These are phyloP conservation scores for Pichia sporocuriosa DNA, from an alignment of 805 yeast genomes.

Conservation along the genomic window DNA sequence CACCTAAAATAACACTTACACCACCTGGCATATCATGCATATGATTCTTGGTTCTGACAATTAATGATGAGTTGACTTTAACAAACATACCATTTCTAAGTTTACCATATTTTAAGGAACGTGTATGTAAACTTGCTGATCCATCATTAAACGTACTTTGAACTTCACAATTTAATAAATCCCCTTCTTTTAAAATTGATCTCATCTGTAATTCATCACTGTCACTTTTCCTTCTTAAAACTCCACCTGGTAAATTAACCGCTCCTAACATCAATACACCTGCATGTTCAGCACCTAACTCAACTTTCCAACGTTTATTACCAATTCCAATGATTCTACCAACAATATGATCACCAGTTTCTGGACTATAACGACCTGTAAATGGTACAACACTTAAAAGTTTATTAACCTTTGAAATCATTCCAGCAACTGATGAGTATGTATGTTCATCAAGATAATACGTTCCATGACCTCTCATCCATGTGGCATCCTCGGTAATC, in stretches of 20 bases:
- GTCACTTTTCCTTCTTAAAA: conserved; percentile 86
- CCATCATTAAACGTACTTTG: conserved; percentile 88
- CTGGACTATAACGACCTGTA: conserved; percentile 84
- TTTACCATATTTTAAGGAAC: conserved; percentile 93
- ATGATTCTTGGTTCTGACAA: conserved; percentile 83
- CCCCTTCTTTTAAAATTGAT: conserved; percentile 89
- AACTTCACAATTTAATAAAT: conserved; percentile 90
- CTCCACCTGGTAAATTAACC: conserved; percentile 96
- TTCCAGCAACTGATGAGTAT: conserved; percentile 89
- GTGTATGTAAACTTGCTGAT: conserved; percentile 86
- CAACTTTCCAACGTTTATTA: conserved; percentile 92
- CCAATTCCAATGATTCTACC: conserved; percentile 95
- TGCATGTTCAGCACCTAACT: conserved; percentile 90
- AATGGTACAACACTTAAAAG: conserved; percentile 80
- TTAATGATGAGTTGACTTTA: conserved; percentile 73
- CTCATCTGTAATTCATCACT: conserved; percentile 97
- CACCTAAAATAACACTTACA: conserved; percentile 84
- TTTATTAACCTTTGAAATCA: conserved; percentile 77
- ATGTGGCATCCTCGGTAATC: conserved; percentile 89
- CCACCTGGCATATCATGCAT: conserved; percentile 90
- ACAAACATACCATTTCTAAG: conserved; percentile 83
- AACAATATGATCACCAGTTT: conserved; percentile 92
- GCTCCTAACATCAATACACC: conserved; percentile 92
- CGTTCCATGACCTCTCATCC: conserved; percentile 99
- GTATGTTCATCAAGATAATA: conserved; percentile 70